Evolutionary conservation across 441 rosid species (phyloP).

Genomic region (Cnidoscolus chayamansa): DNA sequence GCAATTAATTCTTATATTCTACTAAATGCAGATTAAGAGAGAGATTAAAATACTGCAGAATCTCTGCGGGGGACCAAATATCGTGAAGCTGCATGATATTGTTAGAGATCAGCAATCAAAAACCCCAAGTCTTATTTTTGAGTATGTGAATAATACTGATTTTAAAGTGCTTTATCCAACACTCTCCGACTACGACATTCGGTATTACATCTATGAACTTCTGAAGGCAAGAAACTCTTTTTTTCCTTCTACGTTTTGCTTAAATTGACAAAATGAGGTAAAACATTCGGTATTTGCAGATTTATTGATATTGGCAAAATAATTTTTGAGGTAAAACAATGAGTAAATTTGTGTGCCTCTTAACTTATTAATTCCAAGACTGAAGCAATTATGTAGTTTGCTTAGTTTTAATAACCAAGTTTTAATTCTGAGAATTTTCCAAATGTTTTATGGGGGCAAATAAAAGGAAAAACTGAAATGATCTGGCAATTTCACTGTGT

Average conservation of each 20-base stretch:
- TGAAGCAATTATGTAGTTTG: neutral
- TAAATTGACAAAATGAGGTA: neutral
- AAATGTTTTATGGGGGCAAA: no score
- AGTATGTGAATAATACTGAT: constrained; percentile 90
- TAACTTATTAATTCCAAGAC: neutral
- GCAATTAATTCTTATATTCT: neutral
- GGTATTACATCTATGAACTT: constrained; percentile 90
- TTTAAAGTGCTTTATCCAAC: constrained; percentile 94
- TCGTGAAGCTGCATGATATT: constrained; percentile 87
- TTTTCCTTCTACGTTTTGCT: neutral
- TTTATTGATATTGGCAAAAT: neutral
- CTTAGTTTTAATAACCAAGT: neutral
- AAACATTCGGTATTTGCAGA: neutral
- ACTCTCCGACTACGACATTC: constrained; percentile 78
- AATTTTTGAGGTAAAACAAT: neutral
- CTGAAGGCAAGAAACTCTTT: constrained; percentile 53
- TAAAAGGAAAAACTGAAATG: no score
- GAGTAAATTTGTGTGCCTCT: neutral
- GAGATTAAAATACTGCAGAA: constrained; percentile 96
- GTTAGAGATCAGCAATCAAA: constrained; percentile 99
- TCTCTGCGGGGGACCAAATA: constrained; percentile 97
- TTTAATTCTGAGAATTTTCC: neutral
- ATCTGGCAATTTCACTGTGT: neutral
- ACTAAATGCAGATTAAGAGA: constrained; percentile 74
- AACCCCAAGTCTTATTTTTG: constrained; percentile 95